phyloP scores from a whole-genome alignment of 2,329 filamentous ascomycete species.

The Lecanicillium sp. region DNA sequence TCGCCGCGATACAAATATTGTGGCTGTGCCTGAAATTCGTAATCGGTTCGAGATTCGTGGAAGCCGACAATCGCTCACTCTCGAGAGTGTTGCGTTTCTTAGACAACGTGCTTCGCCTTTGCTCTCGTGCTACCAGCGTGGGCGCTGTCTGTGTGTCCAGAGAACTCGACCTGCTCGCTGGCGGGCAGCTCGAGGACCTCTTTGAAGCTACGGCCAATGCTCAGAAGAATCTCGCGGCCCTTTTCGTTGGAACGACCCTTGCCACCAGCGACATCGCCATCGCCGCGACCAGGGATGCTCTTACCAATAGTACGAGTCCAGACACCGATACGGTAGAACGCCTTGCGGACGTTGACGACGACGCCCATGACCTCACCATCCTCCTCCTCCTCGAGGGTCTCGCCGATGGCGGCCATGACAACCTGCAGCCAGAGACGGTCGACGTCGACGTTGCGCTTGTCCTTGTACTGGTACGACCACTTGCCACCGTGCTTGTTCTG shows the following conservation, averaged over 20 bases:
- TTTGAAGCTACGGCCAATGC: constrained; percentile 90
- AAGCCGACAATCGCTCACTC: constrained; percentile 9
- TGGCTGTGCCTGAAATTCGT: no score
- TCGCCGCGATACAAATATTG: not conserved
- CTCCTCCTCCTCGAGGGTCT: constrained; percentile 90
- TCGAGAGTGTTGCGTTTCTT: constrained; percentile 27
- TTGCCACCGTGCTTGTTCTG: constrained; percentile 99
- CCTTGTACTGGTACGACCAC: constrained; percentile 98
- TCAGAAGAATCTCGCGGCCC: constrained; percentile 75
- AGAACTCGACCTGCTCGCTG: constrained; percentile 83
- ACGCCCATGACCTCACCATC: constrained; percentile 99
- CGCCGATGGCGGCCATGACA: constrained; percentile 93
- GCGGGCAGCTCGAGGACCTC: constrained; percentile 75
- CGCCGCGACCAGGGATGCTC: constrained; percentile 68
- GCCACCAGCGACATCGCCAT: constrained; percentile 64
- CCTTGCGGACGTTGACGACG: constrained; percentile 97
- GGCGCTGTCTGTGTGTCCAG: constrained; percentile 90
- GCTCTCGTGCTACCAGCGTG: constrained; percentile 90
- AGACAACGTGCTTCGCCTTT: constrained; percentile 88
- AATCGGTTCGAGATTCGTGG: constrained; percentile 8
- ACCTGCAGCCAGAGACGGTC: constrained; percentile 96
- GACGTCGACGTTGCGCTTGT: constrained; percentile 85
- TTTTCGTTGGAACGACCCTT: constrained; percentile 76
- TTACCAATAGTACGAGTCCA: constrained; percentile 96
- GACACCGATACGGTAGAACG: constrained; percentile 93